A percentile compares a stretch with the other conserved stretches of the same genome.
Evolutionary conservation across 2,329 filamentous ascomycete genomes (phyloP).

Genomic region (Dryadomyces quercivorus): DNA sequence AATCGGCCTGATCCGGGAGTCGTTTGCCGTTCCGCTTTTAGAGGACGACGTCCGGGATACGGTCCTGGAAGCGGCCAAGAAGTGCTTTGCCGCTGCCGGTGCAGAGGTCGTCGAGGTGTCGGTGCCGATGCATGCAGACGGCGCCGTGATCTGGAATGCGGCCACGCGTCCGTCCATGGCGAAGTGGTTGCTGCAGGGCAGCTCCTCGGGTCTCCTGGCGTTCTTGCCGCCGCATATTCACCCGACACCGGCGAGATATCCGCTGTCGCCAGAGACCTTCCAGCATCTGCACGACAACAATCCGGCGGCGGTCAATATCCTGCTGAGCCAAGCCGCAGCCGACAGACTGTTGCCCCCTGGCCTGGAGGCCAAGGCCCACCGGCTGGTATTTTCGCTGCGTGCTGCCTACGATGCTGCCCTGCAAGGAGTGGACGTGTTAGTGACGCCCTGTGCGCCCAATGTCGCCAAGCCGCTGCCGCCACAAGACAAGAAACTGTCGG

Average conservation of each 20-base stretch:
- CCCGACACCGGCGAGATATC: constrained; percentile 16
- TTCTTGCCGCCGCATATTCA: constrained; percentile 19
- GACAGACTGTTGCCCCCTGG: constrained; percentile 13
- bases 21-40: constrained; percentile 25
- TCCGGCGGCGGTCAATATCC: constrained; percentile 30
- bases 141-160: constrained; percentile 35
- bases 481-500: constrained; percentile 20
- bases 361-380: constrained; percentile 31
- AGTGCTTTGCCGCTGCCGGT: constrained; percentile 25
- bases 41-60: constrained; percentile 22
- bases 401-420: constrained; percentile 35
- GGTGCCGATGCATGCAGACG: constrained; percentile 32
- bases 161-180: constrained; percentile 20
- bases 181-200: constrained; percentile 17
- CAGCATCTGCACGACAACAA: constrained; percentile 28
- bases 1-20: constrained; percentile 32
- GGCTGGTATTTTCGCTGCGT: constrained; percentile 31
- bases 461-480: constrained; percentile 35
- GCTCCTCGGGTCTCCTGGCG: constrained; percentile 19
- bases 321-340: constrained; percentile 24
- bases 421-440: constrained; percentile 21
- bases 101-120: constrained; percentile 31
- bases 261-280: constrained; percentile 24
- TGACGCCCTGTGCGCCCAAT: constrained; percentile 31
- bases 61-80: constrained; percentile 21